Evolutionary conservation across 345 rosid species (phyloP).

Genomic region (Populus pruinosa): DNA sequence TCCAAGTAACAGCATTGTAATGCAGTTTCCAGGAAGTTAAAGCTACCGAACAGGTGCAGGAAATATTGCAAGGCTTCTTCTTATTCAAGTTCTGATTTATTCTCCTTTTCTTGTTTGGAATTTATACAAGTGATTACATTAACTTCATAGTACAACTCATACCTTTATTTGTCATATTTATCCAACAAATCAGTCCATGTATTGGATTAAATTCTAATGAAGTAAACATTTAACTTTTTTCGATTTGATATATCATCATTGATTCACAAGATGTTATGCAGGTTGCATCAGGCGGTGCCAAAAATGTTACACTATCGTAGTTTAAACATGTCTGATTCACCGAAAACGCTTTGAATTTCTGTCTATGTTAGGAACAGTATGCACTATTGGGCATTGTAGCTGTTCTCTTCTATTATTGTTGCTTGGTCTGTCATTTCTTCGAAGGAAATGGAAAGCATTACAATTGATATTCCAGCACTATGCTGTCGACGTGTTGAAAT

Average conservation of each 20-base stretch:
- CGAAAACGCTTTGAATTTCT: neutral
- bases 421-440: no score
- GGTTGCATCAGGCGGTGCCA: neutral
- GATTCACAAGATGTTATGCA: neutral
- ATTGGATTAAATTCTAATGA: neutral
- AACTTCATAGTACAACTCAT: neutral
- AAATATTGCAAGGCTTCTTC: neutral
- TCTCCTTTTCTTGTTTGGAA: neutral
- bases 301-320: neutral
- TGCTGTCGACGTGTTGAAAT: no score
- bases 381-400: no score
- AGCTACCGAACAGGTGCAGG: neutral
- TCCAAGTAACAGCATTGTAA: slow-evolving; percentile 28
- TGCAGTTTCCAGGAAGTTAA: neutral
- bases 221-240: neutral
- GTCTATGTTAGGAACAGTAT: neutral
- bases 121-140: neutral
- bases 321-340: neutral
- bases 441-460: no score
- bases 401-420: no score
- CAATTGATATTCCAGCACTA: no score
- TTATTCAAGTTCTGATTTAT: slow-evolving; percentile 8
- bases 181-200: neutral
- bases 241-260: neutral
- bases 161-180: neutral